Base-by-base conservation (phyloP, 2,329 filamentous ascomycete genomes). In the Pseudofabraea citricarpa region DNA sequence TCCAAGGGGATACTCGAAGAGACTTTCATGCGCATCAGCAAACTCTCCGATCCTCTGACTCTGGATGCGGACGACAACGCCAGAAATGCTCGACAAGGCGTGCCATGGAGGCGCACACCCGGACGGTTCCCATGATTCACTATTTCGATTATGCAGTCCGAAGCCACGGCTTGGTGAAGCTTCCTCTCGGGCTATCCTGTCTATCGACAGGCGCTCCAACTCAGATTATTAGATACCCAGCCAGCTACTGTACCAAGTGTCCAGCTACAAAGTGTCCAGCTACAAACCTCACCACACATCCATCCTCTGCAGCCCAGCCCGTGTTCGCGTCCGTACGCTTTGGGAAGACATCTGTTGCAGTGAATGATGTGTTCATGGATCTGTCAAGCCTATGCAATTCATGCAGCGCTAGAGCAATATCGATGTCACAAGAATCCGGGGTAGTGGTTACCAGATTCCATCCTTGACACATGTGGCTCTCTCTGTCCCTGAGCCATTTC, bases 401-500 rank as follows among this genome's bases (percentile, higher is more conserved):
- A 32, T 32, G 29, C 29, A 32, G 19, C 33, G 9, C 35, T 37
- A 37, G 18, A 37, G 35, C 35, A 37, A 37, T 21, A 18, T 22
- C 35, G 35, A 37, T 37, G 35, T 37, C 35, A 37, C 27, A 20
- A 22, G 21, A 37, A 37, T 37, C 35, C 19, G 18, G 35, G 35
- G 35, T 32, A 32, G 29, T 32, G 29, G 29, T 13, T n/a, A 13
- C 7, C n/a, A 16, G 18, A 12, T 7, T 32, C 29, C 7, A 32
- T 32, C 8, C 29, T 32, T 32, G 18, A 7, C 8, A 13, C 8
- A 32, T 32, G 29, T n/a, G 29, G n/a, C n/a, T n/a, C n/a, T n/a
- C 12, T 32, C 8, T 27, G 29, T 16, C 29, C 29, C 29, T 32
- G 29, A 32, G 12, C 7, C n/a, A 32, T 16, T 13, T 16, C n/a